These are phyloP conservation scores for Actinidia polygama DNA, from an alignment of 179 eudicot species.

Conservation along the genomic window DNA sequence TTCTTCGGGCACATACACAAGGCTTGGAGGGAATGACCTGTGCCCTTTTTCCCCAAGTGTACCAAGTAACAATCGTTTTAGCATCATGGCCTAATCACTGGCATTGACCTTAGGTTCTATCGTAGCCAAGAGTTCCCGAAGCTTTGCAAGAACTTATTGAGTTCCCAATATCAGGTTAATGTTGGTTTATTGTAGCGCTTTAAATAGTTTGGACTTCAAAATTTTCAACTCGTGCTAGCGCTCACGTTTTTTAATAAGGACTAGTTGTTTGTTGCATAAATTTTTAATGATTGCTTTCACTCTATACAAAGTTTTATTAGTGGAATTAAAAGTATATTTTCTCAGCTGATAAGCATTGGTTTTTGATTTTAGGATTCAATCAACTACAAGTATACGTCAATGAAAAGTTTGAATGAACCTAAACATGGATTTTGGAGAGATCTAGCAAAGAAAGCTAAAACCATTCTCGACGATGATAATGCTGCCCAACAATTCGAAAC, in stretches of 20 bases:
- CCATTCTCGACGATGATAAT: slow-evolving; percentile 70
- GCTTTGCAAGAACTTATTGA: too few species aligned
- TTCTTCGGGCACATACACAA: too few species aligned
- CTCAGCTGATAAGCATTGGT: not conserved
- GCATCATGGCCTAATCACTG: not conserved
- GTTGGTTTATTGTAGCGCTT: not conserved
- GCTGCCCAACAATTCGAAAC: slow-evolving; percentile 38
- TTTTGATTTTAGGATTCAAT: slow-evolving; percentile 33
- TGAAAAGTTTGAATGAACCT: slow-evolving; percentile 52
- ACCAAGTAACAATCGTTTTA: not conserved
- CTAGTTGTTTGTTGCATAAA: not conserved
- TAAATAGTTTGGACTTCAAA: not conserved
- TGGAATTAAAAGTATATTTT: not conserved
- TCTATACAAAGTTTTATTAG: not conserved
- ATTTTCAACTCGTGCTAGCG: not conserved
- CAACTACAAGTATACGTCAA: slow-evolving; percentile 37
- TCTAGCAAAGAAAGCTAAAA: slow-evolving; percentile 81
- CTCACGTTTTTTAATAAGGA: not conserved
- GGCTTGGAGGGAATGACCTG: not conserved
- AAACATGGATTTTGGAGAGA: slow-evolving; percentile 79
- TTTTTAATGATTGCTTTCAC: not conserved
- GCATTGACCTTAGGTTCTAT: not conserved
- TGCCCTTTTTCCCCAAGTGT: not conserved
- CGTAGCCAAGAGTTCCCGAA: too few species aligned
- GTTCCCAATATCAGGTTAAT: too few species aligned